phyloP scores from a whole-genome alignment of 345 rosid species.

The Fremontodendron californicum region DNA sequence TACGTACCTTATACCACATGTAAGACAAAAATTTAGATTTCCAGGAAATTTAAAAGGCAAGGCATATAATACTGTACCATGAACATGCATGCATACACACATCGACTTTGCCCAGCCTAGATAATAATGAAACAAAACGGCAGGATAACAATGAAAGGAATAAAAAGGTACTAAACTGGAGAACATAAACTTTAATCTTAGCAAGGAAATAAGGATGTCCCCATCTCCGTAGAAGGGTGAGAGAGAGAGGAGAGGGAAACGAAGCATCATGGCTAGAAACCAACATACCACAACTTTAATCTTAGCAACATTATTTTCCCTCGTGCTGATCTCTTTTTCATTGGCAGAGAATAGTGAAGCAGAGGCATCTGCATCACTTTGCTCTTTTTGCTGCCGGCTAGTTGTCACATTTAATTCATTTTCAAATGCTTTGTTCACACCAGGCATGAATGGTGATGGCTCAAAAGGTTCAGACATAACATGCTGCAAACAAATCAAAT shows the following conservation, averaged over 20 bases:
- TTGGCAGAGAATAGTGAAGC: constrained; percentile 28
- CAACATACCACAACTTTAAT: constrained; percentile 93
- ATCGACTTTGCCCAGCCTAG: neutral
- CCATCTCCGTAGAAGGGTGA: neutral
- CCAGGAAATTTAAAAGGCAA: neutral
- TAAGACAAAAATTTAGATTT: constrained; percentile 3
- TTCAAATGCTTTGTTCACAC: constrained; percentile 59
- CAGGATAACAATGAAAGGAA: neutral
- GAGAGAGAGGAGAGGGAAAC: neutral
- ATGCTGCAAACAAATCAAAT: constrained; percentile 55
- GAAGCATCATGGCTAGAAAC: constrained; percentile 1
- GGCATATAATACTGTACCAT: neutral
- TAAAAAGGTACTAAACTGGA: neutral
- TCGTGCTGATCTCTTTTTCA: constrained; percentile 69
- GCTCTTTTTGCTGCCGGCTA: constrained; percentile 44
- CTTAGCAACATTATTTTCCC: constrained; percentile 84
- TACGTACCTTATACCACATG: constrained; percentile 61
- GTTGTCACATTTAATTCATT: constrained; percentile 51
- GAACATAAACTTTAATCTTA: neutral
- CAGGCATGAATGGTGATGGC: constrained; percentile 85
- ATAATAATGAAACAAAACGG: neutral
- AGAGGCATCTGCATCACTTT: constrained; percentile 54
- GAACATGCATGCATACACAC: neutral
- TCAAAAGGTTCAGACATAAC: constrained; percentile 89
- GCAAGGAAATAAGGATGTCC: neutral